phyloP scores from a whole-genome alignment of 1,139 yeast species.

The Zygoascus hellenicus region DNA sequence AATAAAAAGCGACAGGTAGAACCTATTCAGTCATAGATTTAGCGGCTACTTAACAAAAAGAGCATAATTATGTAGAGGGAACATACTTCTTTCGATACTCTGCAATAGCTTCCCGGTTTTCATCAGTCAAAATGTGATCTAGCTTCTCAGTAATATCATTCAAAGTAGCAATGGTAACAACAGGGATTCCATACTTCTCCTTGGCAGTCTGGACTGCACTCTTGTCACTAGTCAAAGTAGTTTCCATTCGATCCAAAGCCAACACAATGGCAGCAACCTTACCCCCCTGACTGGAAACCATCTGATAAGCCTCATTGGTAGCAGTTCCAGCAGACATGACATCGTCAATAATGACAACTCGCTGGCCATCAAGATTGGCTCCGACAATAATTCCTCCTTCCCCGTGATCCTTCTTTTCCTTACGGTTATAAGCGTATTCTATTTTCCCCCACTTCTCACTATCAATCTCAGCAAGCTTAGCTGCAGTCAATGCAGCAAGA shows the following conservation, averaged over 20 bases:
- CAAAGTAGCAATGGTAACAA: constrained; percentile 70
- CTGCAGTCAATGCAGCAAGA: constrained; percentile 85
- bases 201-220: constrained; percentile 83
- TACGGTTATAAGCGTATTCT: constrained; percentile 41
- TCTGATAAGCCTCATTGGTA: constrained; percentile 84
- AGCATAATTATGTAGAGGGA: constrained; percentile 3
- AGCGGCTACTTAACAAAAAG: neutral
- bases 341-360: constrained; percentile 83
- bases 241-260: constrained; percentile 93
- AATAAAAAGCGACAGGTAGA: neutral
- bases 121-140: constrained; percentile 42
- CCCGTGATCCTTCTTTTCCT: constrained; percentile 94
- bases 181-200: constrained; percentile 70
- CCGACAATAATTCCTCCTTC: constrained; percentile 98
- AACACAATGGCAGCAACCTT: constrained; percentile 76
- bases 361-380: constrained; percentile 61
- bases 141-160: constrained; percentile 66
- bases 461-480: constrained; percentile 84
- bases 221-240: constrained; percentile 57
- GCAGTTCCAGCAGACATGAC: constrained; percentile 99
- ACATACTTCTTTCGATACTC: constrained; percentile 33
- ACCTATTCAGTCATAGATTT: neutral
- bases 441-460: constrained; percentile 54
- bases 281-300: constrained; percentile 68
- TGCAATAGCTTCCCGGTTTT: constrained; percentile 31